Conservation (phyloP, 106 monocot species). For the Platanthera zijinensis region DNA sequence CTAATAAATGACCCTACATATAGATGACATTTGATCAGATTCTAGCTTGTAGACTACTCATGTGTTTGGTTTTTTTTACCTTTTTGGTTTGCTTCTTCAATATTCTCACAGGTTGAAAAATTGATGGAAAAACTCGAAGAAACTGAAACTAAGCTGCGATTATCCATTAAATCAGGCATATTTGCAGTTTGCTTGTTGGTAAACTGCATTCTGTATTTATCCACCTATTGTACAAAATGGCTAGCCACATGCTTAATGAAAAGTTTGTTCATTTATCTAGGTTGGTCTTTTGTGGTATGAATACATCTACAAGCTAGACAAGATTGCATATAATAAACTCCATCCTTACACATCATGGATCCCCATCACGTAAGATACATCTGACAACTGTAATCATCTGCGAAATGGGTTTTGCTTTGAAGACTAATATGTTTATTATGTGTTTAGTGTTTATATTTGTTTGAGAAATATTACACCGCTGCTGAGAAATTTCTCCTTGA, state of each 20-base stretch:
- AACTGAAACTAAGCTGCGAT: constrained; percentile 48
- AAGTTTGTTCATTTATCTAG: constrained; percentile 26
- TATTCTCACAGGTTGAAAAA: constrained; percentile 59
- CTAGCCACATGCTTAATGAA: not conserved
- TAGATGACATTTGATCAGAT: not conserved
- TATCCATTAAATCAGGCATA: constrained; percentile 54
- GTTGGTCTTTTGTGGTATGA: constrained; percentile 83
- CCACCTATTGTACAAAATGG: not conserved
- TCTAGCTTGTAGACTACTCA: not conserved
- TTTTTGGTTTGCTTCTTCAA: not conserved
- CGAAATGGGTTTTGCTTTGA: not conserved
- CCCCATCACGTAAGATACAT: constrained; percentile 75
- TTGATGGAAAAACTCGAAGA: constrained; percentile 97
- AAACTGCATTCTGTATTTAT: constrained; percentile 1
- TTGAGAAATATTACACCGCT: constrained; percentile 78
- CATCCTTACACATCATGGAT: constrained; percentile 99
- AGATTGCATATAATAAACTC: constrained; percentile 79
- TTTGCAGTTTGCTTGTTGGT: constrained; percentile 62
- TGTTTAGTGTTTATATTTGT: constrained; percentile 82
- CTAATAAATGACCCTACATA: not conserved
- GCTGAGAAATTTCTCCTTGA: constrained; percentile 64
- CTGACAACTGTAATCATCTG: not conserved
- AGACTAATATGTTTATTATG: constrained; percentile 7
- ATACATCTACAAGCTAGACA: constrained; percentile 91
- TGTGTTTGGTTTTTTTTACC: not conserved